Base-by-base conservation (phyloP, 1,284 basidiomycete species). In the Trametes pubescens region DNA sequence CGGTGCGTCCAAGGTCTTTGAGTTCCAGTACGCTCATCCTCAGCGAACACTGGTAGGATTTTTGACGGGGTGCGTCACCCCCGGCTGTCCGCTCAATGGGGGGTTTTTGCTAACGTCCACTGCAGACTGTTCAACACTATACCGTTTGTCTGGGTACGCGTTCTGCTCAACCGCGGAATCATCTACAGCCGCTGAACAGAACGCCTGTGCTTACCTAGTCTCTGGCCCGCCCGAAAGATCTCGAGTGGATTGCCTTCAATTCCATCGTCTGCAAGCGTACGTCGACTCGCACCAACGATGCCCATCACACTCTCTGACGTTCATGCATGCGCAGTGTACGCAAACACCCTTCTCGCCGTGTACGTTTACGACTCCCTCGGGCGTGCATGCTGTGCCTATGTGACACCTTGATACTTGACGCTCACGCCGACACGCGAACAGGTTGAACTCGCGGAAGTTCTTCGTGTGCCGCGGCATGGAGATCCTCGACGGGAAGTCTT, bases 281-380 rank as follows among this genome's bases (percentile, higher is more conserved):
- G 38, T 46, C 59, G 22, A 54, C 49, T 9, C 14, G 4, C 14
- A 18, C 3, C 4, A 2, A 43, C 18, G 8, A 8, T 8, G 29
- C 29, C 29, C 4, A 32, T 43, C 6, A 43, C 40, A 16, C 13
- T 43, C 40, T 16, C 16, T n/a, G 9, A n/a, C 14, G 11, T 26
- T 4, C 40, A n/a, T 8, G 4, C 10, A 38, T 38, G 37, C 44
- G 47, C 47, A 65, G 64, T 65, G 37, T 65, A 65, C 37, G 64
- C 64, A 8, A 65, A 61, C 44, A 61, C 64, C 22, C 64, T 65
- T 7, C 64, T 65, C 22, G 59, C 64, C 21, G 55, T 56, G 64
- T 65, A 24, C 24, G 64, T 51, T n/a, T 22, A 8, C 18, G 13
- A 6, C 35, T 40, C 22, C 21, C 4, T 37, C 4, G 14, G 37